Evolutionary conservation across 164 flowering plant genomes (phyloP).

Genomic region (Brasenia schreberi): DNA sequence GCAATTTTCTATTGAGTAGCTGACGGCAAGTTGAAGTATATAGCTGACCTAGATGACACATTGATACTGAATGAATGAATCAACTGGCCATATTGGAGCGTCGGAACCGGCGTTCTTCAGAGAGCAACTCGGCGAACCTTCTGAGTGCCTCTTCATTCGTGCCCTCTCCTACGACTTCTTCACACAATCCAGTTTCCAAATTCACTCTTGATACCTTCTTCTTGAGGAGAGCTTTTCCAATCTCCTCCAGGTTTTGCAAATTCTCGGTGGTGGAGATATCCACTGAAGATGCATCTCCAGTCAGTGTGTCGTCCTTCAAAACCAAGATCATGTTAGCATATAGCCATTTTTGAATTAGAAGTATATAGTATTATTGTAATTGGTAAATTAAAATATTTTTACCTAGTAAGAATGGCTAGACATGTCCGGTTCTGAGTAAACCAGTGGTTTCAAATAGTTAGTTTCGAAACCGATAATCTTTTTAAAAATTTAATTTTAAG

Average conservation of each 20-base stretch:
- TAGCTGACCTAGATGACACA: too few relatives aligned
- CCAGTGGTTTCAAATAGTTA: too few relatives aligned
- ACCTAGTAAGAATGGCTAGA: background rate
- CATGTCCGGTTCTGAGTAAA: background rate
- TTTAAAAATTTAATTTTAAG: too few relatives aligned
- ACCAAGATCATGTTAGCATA: background rate
- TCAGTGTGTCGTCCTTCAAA: background rate
- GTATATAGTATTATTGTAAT: too few relatives aligned
- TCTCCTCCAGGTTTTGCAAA: background rate
- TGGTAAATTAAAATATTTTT: too few relatives aligned
- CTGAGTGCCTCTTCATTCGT: conserved; percentile 1
- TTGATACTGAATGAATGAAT: too few relatives aligned
- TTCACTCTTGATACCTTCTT: background rate
- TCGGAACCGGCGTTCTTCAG: background rate
- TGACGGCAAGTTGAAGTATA: too few relatives aligned
- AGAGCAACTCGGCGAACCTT: background rate
- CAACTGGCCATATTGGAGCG: background rate
- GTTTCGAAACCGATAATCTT: too few relatives aligned
- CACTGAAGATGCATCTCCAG: background rate
- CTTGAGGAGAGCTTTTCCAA: background rate
- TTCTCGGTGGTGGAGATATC: background rate
- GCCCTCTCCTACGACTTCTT: background rate
- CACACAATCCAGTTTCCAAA: background rate
- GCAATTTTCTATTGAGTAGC: too few relatives aligned
- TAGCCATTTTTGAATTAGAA: too few relatives aligned